Evolutionary conservation across 768 basidiomycete species (phyloP), one percentile per base, ranked within the genome.

Genomic region (Sporobolomyces roseus): DNA sequence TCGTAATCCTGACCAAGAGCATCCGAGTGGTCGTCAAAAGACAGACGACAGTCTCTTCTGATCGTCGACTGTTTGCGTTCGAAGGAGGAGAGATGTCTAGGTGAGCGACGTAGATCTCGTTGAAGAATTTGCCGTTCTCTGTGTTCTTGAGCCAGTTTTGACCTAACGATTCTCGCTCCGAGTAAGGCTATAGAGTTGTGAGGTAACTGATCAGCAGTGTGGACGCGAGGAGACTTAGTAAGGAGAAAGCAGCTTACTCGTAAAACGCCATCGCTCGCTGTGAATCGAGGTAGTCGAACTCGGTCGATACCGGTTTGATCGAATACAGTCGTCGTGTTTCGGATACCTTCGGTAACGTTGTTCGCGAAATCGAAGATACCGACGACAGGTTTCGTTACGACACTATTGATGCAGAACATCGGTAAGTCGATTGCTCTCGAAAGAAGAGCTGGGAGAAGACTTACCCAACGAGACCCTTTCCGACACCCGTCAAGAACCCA

Each of bases 281-380:
- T 84, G 72, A 89, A 88, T 61, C 96, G 85, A 17, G 96, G 93
- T 85, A 89, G 80, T 76, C 96, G 83, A 49, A 89, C 85, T 25
- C 93, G 87, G 75, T 97, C 94, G 63, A 93, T 83, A 38, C 88
- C 88, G 17, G 89, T 88, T 69, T 86, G 89, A 77, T 98, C 96
- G 70, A 98, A 99, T 3, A 98, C 94, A 3, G 93, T 98, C 0
- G 96, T 98, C 1, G 96, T 99, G 75, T 99, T 99, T 51, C 96
- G 87, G 71, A 99, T 94, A 32, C 68, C 94, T 83, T 96, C 94
- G 30, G 90, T 87, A 27, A 97, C 86, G 75, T 93, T 97, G 19
- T 93, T 89, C 3, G 93, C 90, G 50, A 99, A 84, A 78, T 99
- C 96, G 74, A 98, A 93, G 1, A 97, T 88, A 5, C 96, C 96